A percentile compares a stretch with the other conserved stretches of the same genome.
Evolutionary conservation across 169 alveolate species (phyloP).

Genomic region (Plasmodium yoelii): DNA sequence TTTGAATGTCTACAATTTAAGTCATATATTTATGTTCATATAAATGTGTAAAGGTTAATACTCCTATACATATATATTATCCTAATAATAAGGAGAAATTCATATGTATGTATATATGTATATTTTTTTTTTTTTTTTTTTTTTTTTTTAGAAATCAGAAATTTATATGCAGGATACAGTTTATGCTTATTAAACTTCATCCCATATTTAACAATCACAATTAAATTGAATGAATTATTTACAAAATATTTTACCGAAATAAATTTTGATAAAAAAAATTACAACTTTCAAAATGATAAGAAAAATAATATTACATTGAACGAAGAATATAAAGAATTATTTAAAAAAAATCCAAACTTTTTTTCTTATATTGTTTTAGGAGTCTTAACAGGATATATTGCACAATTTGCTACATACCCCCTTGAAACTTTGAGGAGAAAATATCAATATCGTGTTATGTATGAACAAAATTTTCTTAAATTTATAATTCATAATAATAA

Average conservation of each 20-base stretch:
- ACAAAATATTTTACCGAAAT: slow-evolving; percentile 59
- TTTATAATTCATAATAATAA: slow-evolving; percentile 9
- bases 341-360: slow-evolving; percentile 41
- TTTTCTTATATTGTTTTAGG: slow-evolving; percentile 59
- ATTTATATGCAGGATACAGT: slow-evolving; percentile 60
- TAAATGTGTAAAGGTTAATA: not conserved
- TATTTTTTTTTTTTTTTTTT: slow-evolving; percentile 9
- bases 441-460: slow-evolving; percentile 51
- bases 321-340: slow-evolving; percentile 61
- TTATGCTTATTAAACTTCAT: slow-evolving; percentile 53
- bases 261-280: slow-evolving; percentile 4
- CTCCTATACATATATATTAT: too few relatives aligned
- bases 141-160: slow-evolving; percentile 18
- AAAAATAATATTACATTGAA: slow-evolving; percentile 4
- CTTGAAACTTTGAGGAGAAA: slow-evolving; percentile 56
- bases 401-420: slow-evolving; percentile 64
- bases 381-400: slow-evolving; percentile 62
- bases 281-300: not conserved
- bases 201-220: slow-evolving; percentile 58
- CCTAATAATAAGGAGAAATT: not conserved
- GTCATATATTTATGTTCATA: not conserved
- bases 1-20: not conserved
- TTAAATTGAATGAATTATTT: slow-evolving; percentile 60
- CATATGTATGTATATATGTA: not conserved
- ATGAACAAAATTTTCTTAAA: slow-evolving; percentile 56